Base-by-base conservation (phyloP, 192 early-diverging fungal species). In the Phycomyces blakesleeanus region DNA sequence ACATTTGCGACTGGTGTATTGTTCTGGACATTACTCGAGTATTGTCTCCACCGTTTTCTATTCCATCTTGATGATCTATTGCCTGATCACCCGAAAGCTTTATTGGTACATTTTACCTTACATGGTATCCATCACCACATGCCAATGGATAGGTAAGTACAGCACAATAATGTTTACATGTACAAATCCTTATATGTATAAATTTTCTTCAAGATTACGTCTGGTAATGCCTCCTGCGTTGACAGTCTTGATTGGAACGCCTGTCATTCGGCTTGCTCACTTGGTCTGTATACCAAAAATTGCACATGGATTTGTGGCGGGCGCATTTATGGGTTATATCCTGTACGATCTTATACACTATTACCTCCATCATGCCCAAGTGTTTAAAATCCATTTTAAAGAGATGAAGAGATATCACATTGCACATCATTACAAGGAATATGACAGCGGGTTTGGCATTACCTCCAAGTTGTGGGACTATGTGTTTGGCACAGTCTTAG, bases 51-150 rank as follows among this genome's bases (percentile, higher is more conserved):
- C 75, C 83, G 96, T 37, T 98, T 93, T 67, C 63, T 95, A 44
- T 98, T 98, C 74, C 96, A 98, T 72, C 66, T 96, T 42, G 96
- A 98, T 72, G 83, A 87, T 10, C 65, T 89, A 40, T 73, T 98
- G 39, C 96, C 96, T 11, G 93, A 96, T 73, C 84, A 91, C 56
- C 87, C 83, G 14, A 50, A 84, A n/a, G 86, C 87, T 9, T 74
- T 95, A 50, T 76, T 83, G 1, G 53, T 87, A 4, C 96, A 98
- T 68, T 98, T 98, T 66, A 66, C 91, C 65, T 78, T 95, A n/a
- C 96, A 98, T 71, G 96, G 96, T 20, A 91, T 98, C 40, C 96
- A 98, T 76, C 94, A 98, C 72, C 93, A 89, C 77, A 74, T 98
- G 40, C 96, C 96, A 10, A 96, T 96, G 94, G 94, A 98, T 71